Percentiles rank a stretch among this genome's conserved stretches.
Evolutionary conservation across 352 stramenopile species (phyloP).

Genomic region (Elongisporangium prolatum): DNA sequence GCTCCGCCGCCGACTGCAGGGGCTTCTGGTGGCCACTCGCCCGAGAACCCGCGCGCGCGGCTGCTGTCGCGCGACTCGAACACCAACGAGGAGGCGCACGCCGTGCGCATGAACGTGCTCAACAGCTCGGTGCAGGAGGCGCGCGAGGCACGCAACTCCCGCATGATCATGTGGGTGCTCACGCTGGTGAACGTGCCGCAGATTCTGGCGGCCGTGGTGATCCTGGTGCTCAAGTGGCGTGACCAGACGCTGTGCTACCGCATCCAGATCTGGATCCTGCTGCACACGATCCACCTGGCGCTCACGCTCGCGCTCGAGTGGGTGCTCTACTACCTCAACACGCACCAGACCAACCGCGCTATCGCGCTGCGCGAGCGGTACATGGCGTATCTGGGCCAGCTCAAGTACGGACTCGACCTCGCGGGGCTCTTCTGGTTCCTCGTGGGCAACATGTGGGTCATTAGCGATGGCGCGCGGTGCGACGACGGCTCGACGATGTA

Average conservation of each 20-base stretch:
- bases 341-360: conserved; percentile 40
- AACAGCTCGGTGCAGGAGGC: conserved; percentile 81
- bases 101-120: conserved; percentile 79
- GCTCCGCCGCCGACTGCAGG: no score
- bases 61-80: not conserved
- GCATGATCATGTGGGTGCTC: conserved; percentile 75
- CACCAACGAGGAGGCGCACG: conserved; percentile 54
- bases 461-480: conserved; percentile 76
- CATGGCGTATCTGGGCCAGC: conserved; percentile 60
- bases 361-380: conserved; percentile 62
- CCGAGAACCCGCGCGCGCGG: not conserved
- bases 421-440: conserved; percentile 83
- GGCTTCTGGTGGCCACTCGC: not conserved
- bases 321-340: conserved; percentile 72
- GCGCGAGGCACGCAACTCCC: conserved; percentile 70
- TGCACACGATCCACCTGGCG: conserved; percentile 66
- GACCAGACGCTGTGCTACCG: conserved; percentile 73
- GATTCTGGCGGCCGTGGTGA: conserved; percentile 45
- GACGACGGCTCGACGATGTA: conserved; percentile 77
- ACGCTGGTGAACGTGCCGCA: conserved; percentile 77
- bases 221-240: conserved; percentile 68
- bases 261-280: conserved; percentile 79
- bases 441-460: conserved; percentile 87
- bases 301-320: conserved; percentile 72
- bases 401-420: conserved; percentile 81